phyloP scores from a whole-genome alignment of 139 green algal genomes.

The Dunaliella primolecta region DNA sequence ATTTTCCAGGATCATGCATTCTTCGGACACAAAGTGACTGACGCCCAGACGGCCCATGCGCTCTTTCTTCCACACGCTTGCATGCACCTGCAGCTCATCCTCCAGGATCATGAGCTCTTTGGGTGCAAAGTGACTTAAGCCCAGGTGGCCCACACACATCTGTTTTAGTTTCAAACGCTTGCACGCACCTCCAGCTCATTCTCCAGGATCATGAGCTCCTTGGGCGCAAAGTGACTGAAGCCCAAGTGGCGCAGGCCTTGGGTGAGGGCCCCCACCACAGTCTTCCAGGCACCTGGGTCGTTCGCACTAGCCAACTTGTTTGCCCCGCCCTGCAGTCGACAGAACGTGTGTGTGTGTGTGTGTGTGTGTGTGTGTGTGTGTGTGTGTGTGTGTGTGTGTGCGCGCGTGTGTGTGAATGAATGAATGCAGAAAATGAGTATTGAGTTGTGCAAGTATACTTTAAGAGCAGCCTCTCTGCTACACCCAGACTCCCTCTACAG shows the following conservation, averaged over 20 bases:
- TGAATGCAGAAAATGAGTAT: too few species aligned
- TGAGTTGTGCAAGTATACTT: too few species aligned
- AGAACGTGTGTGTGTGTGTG: neutral
- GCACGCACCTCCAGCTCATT: constrained; percentile 72
- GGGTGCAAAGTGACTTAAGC: constrained; percentile 64
- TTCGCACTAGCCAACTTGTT: constrained; percentile 40
- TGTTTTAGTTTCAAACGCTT: too few species aligned
- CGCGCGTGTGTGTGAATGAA: too few species aligned
- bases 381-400: too few species aligned
- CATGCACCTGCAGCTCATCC: constrained; percentile 71
- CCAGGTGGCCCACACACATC: constrained; percentile 87
- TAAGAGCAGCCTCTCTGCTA: too few species aligned
- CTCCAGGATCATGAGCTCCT: constrained; percentile 87
- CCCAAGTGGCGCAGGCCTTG: constrained; percentile 82
- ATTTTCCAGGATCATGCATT: constrained; percentile 85
- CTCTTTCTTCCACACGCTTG: too few species aligned
- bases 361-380: too few species aligned
- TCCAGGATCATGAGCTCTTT: constrained; percentile 85
- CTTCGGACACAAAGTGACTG: constrained; percentile 54
- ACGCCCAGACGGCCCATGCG: constrained; percentile 83
- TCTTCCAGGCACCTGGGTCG: constrained; percentile 59
- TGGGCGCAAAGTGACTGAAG: constrained; percentile 60
- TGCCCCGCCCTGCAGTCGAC: constrained; percentile 46
- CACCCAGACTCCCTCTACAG: too few species aligned
- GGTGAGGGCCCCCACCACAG: constrained; percentile 68